Evolutionary conservation across 768 basidiomycete species (phyloP), one percentile per base, ranked within the genome.

Genomic region (Hygrophoropsis aurantiaca): DNA sequence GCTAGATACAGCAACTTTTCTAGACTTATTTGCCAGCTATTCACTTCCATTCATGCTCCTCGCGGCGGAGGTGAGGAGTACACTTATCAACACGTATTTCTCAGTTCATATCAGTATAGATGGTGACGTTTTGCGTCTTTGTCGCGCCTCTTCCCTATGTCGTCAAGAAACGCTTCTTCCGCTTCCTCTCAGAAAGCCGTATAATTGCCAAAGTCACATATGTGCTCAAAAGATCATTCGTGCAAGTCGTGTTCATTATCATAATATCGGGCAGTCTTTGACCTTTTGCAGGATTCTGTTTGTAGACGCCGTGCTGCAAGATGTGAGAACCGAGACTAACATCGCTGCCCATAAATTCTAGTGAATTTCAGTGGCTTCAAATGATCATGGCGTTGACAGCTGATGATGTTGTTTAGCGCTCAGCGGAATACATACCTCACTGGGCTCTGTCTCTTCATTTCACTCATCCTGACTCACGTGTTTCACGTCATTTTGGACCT

Each of bases 311-410:
- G 73, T 97, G 26, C 94, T 72, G 43, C 77, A 69, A 11, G 78
- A 93, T 60, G 78, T 83, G 11, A 78, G 88, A 37, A 81, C 83
- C 1, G 95, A 97, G 65, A 88, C 89, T 15, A 90, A 82, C 62
- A 77, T 92, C 56, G 84, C 94, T 0, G 93, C 93, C 21, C 80
- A 93, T 51, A 94, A 94, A 67, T 98, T 98, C 73, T 94, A 94
- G 87, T 92, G 58, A 50, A 81, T 74, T 21, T 50, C n/a, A n/a
- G n/a, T n/a, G n/a, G n/a, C n/a, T n/a, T n/a, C n/a, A n/a, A 7
- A 36, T 13, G 27, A 6, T 30, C 7, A 30, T 13, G 27, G 13
- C 27, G 27, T 7, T 27, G 16, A 42, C 15, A 11, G 15, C 19
- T 2, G 16, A 24, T 24, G 4, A n/a, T 27, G 10, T 19, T 5